These are phyloP conservation scores for Papilionanthe hybrid DNA, from an alignment of 116 monocot genomes.

Conservation along the genomic window DNA sequence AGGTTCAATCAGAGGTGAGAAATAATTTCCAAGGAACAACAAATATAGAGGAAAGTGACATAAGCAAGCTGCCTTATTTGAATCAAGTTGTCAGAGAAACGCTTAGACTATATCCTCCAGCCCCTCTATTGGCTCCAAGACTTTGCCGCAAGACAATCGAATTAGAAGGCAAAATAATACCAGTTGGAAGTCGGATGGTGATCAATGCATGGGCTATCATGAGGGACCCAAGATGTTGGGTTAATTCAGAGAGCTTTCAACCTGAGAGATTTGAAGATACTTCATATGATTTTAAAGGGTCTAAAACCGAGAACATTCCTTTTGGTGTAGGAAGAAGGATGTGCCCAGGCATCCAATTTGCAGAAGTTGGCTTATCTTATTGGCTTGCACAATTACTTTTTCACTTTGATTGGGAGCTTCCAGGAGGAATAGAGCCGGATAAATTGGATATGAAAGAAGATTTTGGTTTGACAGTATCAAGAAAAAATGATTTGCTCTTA, in stretches of 20 bases:
- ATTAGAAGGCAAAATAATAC: slow-evolving; percentile 16
- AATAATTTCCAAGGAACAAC: not conserved
- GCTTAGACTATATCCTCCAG: not conserved
- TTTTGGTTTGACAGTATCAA: too few species aligned
- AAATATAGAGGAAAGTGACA: not conserved
- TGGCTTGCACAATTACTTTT: not conserved
- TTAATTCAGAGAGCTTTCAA: too few species aligned
- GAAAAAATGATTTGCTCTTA: too few species aligned
- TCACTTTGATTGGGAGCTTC: not conserved
- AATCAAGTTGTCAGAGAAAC: slow-evolving; percentile 2
- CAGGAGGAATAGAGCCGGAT: not conserved
- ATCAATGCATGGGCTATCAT: too few species aligned
- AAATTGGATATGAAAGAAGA: not conserved
- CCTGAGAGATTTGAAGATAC: too few species aligned
- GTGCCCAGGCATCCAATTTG: not conserved
- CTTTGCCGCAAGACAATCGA: not conserved
- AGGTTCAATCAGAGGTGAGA: too few species aligned
- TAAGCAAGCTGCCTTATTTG: not conserved
- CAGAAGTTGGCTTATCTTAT: not conserved
- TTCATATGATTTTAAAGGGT: too few species aligned
- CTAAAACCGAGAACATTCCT: too few species aligned
- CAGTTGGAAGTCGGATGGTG: slow-evolving; percentile 10
- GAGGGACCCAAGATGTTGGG: too few species aligned
- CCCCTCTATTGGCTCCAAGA: slow-evolving; percentile 3
- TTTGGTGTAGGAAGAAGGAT: not conserved